Conservation (phyloP, 257 asterid genomes). For the Sherardia arvensis region DNA sequence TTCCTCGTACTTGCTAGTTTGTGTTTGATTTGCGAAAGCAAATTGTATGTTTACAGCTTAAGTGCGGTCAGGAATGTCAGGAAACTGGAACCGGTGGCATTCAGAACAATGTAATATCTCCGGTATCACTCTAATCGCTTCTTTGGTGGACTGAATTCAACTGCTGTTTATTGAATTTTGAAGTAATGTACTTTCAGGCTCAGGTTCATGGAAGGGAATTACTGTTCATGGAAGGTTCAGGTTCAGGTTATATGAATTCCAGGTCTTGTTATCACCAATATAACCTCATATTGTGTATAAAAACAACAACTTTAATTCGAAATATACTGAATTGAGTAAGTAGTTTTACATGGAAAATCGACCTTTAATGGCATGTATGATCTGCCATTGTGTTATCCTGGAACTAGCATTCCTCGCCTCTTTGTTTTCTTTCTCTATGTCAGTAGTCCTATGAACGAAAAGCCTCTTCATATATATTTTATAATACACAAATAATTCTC, state of each 20-base stretch:
- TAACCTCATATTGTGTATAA: not conserved
- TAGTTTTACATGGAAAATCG: too few relatives aligned
- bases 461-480: not conserved
- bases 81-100: conserved; percentile 97
- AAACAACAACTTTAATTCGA: not conserved
- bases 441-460: not conserved
- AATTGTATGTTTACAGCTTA: conserved; percentile 31
- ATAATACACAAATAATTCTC: not conserved
- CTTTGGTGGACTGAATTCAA: not conserved
- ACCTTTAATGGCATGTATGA: not conserved
- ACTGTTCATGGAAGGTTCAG: conserved; percentile 19
- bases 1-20: not conserved
- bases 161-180: not conserved
- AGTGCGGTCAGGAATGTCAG: conserved; percentile 64
- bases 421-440: not conserved
- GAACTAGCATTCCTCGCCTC: not conserved
- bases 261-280: not conserved
- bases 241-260: not conserved
- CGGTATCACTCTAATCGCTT: too few relatives aligned
- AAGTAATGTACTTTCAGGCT: conserved; percentile 6
- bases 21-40: not conserved
- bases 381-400: not conserved
- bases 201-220: conserved; percentile 83
- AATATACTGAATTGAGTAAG: not conserved
- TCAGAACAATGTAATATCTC: conserved; percentile 56